Conservation (phyloP, 371 early-diverging fungal genomes). For the Mucor indicus region DNA sequence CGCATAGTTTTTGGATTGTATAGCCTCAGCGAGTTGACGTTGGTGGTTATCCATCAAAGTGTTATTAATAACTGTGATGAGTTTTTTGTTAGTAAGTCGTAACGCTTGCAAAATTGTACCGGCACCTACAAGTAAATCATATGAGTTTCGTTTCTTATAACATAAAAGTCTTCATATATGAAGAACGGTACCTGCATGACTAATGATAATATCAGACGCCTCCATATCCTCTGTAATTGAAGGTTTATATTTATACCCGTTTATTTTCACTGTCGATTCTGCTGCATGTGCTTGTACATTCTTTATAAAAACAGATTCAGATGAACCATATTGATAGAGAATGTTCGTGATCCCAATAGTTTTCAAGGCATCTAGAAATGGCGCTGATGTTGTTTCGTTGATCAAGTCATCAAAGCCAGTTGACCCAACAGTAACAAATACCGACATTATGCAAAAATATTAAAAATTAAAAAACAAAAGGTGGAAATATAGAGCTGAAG, state of each 20-base stretch:
- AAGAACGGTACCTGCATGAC: conserved; percentile 83
- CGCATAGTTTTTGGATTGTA: conserved; percentile 57
- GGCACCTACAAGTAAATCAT: conserved; percentile 62
- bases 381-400: conserved; percentile 28
- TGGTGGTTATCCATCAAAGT: conserved; percentile 89
- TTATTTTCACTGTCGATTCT: conserved; percentile 19
- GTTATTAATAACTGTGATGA: conserved; percentile 77
- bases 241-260: conserved; percentile 64
- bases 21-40: conserved; percentile 72
- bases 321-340: conserved; percentile 74
- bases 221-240: conserved; percentile 53
- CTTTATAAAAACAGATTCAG: conserved; percentile 22
- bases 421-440: conserved; percentile 88
- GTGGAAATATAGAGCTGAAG: background rate
- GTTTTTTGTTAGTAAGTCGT: conserved; percentile 50
- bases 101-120: conserved; percentile 83
- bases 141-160: too few species aligned
- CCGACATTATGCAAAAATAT: conserved; percentile 7
- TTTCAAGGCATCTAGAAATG: conserved; percentile 48
- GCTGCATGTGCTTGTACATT: conserved; percentile 11
- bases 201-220: conserved; percentile 61
- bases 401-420: conserved; percentile 84
- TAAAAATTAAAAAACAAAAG: background rate
- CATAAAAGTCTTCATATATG: too few species aligned
- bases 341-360: conserved; percentile 37